Percentiles rank a stretch among this genome's conserved stretches.
phyloP scores from a whole-genome alignment of 2,329 filamentous ascomycete species.

The Nothophaeocryptopus gaeumannii region DNA sequence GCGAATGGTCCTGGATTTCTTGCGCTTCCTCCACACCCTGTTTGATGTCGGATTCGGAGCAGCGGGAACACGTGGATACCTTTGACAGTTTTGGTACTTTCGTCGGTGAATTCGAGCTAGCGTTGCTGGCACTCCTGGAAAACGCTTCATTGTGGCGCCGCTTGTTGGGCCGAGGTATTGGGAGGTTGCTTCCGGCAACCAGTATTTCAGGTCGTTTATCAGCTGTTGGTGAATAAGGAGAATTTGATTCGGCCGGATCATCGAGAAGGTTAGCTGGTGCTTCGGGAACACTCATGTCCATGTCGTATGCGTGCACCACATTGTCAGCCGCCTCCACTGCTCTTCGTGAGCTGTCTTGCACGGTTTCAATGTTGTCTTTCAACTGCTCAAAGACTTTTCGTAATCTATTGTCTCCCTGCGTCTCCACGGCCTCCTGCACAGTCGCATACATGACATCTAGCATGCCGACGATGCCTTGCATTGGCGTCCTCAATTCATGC shows the following conservation, averaged over 20 bases:
- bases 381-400: slow-evolving; percentile 59
- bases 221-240: slow-evolving; percentile 22
- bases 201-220: slow-evolving; percentile 45
- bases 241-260: slow-evolving; percentile 27
- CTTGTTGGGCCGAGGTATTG: slow-evolving; percentile 42
- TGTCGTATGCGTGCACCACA: slow-evolving; percentile 71
- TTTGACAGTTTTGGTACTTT: slow-evolving; percentile 21
- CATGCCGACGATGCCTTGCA: slow-evolving; percentile 75
- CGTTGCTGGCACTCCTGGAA: slow-evolving; percentile 24
- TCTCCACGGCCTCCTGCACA: slow-evolving; percentile 62
- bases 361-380: slow-evolving; percentile 67
- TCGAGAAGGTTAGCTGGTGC: slow-evolving; percentile 43
- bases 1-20: slow-evolving; percentile 20
- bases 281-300: slow-evolving; percentile 72
- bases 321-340: slow-evolving; percentile 73
- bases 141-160: slow-evolving; percentile 41
- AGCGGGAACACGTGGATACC: slow-evolving; percentile 15
- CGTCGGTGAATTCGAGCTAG: slow-evolving; percentile 15
- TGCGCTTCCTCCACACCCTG: slow-evolving; percentile 32
- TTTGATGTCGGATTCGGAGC: slow-evolving; percentile 21
- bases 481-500: slow-evolving; percentile 68
- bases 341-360: slow-evolving; percentile 69
- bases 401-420: slow-evolving; percentile 50
- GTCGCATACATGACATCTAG: slow-evolving; percentile 73
- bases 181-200: slow-evolving; percentile 43